A percentile compares a stretch with the other conserved stretches of the same genome.
These are phyloP conservation scores for Solanum tarijense DNA, from an alignment of 257 asterid genomes.

Conservation along the genomic window DNA sequence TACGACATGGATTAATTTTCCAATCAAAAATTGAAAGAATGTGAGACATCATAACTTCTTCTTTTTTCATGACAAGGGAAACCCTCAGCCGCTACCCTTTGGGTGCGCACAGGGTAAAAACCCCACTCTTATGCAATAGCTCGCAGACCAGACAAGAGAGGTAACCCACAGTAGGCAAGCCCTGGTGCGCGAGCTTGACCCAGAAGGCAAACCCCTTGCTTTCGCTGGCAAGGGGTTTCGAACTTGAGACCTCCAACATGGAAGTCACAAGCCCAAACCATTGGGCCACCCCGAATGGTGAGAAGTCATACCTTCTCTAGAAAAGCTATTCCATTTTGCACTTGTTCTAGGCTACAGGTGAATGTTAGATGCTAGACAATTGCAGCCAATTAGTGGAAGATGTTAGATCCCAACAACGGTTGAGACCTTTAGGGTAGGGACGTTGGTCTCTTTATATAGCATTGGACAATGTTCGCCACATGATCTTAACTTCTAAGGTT, in stretches of 20 bases:
- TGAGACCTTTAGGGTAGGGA: not conserved
- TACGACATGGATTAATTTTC: not conserved
- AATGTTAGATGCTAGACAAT: not conserved
- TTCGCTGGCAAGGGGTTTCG: not conserved
- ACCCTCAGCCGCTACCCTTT: not conserved
- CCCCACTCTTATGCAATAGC: not conserved
- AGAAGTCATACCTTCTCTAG: not conserved
- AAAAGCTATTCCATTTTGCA: not conserved
- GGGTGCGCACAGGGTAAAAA: not conserved
- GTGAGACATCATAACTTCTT: not conserved
- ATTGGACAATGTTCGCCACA: not conserved
- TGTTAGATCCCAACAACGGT: not conserved
- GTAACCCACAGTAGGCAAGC: not conserved
- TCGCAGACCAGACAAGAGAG: not conserved
- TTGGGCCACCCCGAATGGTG: not conserved
- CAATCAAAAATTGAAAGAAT: not conserved
- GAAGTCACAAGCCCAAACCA: not conserved
- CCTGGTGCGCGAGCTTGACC: not conserved
- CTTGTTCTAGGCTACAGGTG: not conserved
- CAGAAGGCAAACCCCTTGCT: not conserved
- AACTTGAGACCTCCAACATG: not conserved
- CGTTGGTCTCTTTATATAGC: not conserved
- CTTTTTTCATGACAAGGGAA: not conserved
- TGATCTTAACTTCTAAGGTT: not conserved
- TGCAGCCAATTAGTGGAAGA: not conserved